Base-by-base conservation (phyloP, 805 yeast genomes). In the Wickerhamomyces rabaulensis region DNA sequence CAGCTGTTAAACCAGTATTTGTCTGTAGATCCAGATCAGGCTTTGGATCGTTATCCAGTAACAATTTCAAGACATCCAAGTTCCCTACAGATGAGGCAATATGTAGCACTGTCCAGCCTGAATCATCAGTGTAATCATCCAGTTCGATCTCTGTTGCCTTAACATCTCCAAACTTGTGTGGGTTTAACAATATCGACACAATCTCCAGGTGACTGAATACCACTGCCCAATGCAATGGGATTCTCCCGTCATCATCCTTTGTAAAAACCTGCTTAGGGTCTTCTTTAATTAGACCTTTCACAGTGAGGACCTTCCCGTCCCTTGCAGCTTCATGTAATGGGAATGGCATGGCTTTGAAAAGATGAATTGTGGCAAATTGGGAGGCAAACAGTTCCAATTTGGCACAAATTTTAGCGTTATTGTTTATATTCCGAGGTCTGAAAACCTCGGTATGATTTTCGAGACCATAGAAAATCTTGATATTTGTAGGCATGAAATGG, bases 91-190 rank as follows among this genome's bases (percentile, higher is more conserved):
- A 78, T 0, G 86, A 75, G 0, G 94, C 89, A 44, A 92, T 82
- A 63, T 91, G 97, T 29, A 88, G 57, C 1, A 95, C 89, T 0
- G 92, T 84, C 96, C 96, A 91, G 0, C 95, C 95, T 10, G 91
- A 73, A 17, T 76, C 82, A 62, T 91, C 98, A 0, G 59, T 56
- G 55, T 73, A 62, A 3, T 83, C 86, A 59, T 89, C 94, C 12
- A 89, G 62, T 52, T 88, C 92, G 21, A 76, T 65, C 29, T 69
- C 68, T 17, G 65, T 45, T n/a, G 45, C 49, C 40, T 55, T 54
- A 1, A 31, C 33, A 19, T 46, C 33, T 13, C 60, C 36, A 49
- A 44, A 62, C 50, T 46, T 63, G 45, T 55, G 52, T 33, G 70
- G 73, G 46, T 65, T 67, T 46, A 71, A 62, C 8, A 83, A 58